Evolutionary conservation across 148 eudicot species (phyloP).

Genomic region (Silene uniflora): DNA sequence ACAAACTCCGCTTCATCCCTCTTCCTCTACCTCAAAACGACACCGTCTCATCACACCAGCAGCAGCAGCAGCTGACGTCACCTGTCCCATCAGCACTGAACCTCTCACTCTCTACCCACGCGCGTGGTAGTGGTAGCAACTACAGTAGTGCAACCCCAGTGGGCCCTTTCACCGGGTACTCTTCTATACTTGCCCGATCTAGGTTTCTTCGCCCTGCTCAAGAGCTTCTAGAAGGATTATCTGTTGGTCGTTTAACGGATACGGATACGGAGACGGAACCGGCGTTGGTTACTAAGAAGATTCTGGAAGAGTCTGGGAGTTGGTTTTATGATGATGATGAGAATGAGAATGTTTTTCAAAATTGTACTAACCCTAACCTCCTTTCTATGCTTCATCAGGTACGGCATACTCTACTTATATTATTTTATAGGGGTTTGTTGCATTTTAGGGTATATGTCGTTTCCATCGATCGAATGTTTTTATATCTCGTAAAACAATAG

Average conservation of each 20-base stretch:
- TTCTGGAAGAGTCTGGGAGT: constrained; percentile 31
- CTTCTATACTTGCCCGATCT: constrained; percentile 41
- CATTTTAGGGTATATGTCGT: too few species aligned
- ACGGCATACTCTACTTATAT: background rate
- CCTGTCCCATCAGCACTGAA: constrained; percentile 12
- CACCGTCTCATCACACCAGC: background rate
- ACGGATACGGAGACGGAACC: background rate
- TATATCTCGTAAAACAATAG: too few species aligned
- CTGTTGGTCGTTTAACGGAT: constrained; percentile 1
- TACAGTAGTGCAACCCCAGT: constrained; percentile 21
- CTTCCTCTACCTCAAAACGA: background rate
- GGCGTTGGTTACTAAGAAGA: constrained; percentile 1
- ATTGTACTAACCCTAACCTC: constrained; percentile 32
- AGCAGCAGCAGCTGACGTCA: background rate
- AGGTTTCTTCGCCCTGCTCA: constrained; percentile 42
- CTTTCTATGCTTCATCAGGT: constrained; percentile 44
- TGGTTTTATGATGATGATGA: constrained; percentile 24
- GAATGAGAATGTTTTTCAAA: constrained; percentile 5
- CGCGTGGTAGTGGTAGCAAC: constrained; percentile 15
- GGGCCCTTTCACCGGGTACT: constrained; percentile 50
- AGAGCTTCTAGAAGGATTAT: constrained; percentile 36
- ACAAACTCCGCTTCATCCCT: constrained; percentile 37
- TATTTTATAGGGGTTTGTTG: too few species aligned
- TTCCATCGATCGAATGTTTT: too few species aligned
- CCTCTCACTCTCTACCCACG: constrained; percentile 30